A percentile compares a stretch with the other conserved stretches of the same genome.
phyloP scores from a whole-genome alignment of 176 grass and related monocot species.

The Musa beccarii region DNA sequence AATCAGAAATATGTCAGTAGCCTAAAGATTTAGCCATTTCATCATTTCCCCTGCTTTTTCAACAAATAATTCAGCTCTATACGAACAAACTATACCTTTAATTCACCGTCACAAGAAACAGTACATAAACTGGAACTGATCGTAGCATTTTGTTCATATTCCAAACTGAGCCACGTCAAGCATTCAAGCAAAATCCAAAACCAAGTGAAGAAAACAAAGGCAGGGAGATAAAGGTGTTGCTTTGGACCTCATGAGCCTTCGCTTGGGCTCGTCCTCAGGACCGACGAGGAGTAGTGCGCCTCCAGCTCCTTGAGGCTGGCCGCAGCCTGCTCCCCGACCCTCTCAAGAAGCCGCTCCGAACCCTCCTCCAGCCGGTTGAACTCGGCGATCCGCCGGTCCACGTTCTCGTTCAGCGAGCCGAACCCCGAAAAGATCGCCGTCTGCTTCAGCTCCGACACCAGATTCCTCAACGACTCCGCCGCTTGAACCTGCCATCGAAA shows the following conservation, averaged over 20 bases:
- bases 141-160: too few species aligned
- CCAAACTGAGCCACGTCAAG: too few species aligned
- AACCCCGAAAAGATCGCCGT: constrained; percentile 93
- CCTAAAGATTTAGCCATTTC: too few species aligned
- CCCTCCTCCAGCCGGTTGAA: constrained; percentile 49
- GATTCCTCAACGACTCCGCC: constrained; percentile 68
- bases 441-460: constrained; percentile 84
- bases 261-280: constrained; percentile 24
- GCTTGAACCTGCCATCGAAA: constrained; percentile 58
- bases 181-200: too few species aligned
- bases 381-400: constrained; percentile 61
- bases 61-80: too few species aligned
- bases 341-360: constrained; percentile 74
- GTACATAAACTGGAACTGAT: too few species aligned
- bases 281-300: constrained; percentile 76
- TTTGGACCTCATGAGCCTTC: neutral
- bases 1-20: too few species aligned
- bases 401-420: constrained; percentile 76
- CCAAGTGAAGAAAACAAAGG: too few species aligned
- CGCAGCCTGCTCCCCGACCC: constrained; percentile 72
- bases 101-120: too few species aligned
- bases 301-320: constrained; percentile 81
- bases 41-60: too few species aligned
- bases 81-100: too few species aligned
- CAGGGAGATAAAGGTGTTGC: too few species aligned